These are phyloP conservation scores for Erodium chrysanthum DNA, from an alignment of 441 rosid genomes.

Conservation along the genomic window DNA sequence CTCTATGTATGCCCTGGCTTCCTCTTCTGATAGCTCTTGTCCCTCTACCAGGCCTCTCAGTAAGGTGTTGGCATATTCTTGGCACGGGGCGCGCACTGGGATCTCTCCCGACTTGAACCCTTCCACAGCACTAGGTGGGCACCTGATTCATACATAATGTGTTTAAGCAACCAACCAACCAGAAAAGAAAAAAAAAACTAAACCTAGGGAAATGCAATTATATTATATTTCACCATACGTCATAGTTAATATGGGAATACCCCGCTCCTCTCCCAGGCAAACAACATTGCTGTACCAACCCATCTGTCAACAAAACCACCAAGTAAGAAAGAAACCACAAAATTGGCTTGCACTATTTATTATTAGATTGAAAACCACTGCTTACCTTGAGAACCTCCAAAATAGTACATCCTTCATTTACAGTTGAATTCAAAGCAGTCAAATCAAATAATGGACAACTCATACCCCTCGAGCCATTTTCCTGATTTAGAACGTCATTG, in stretches of 20 bases:
- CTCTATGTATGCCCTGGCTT: conserved; percentile 51
- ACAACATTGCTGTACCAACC: conserved; percentile 67
- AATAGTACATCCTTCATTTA: conserved; percentile 34
- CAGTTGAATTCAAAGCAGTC: conserved; percentile 30
- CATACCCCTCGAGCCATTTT: conserved; percentile 34
- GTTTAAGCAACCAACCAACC: neutral
- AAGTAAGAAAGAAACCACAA: too few relatives aligned
- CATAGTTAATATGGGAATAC: conserved; percentile 66
- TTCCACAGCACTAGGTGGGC: conserved; percentile 31
- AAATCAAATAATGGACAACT: conserved; percentile 45
- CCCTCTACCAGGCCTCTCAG: conserved; percentile 75
- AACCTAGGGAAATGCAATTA: neutral
- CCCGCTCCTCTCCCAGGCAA: conserved; percentile 53
- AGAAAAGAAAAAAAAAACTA: neutral
- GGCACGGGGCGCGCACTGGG: conserved; percentile 38
- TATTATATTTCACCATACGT: conserved; percentile 36
- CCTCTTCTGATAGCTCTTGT: conserved; percentile 43
- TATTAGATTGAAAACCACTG: too few relatives aligned
- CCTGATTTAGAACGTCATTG: conserved; percentile 80
- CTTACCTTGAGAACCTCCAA: conserved; percentile 59
- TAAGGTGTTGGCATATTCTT: conserved; percentile 41
- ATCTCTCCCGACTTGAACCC: conserved; percentile 42
- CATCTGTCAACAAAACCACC: conserved; percentile 31
- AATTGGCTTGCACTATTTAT: too few relatives aligned
- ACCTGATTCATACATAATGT: conserved; percentile 29